phyloP scores from a whole-genome alignment of 2,329 filamentous ascomycete species.

The Fusarium sp. region DNA sequence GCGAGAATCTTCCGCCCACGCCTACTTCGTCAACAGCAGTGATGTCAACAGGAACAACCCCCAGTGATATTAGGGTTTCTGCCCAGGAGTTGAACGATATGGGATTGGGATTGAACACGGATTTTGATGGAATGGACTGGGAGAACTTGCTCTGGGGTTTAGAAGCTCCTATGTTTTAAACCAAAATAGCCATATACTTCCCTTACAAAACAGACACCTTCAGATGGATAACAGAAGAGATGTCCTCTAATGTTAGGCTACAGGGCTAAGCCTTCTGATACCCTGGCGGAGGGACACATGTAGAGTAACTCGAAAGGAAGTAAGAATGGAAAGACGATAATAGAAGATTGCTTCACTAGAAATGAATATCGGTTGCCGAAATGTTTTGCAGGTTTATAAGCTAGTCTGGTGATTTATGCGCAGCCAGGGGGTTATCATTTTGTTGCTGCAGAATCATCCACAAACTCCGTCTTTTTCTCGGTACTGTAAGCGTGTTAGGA shows the following conservation, averaged over 20 bases:
- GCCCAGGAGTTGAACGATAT: constrained; percentile 45
- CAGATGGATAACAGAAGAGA: background rate
- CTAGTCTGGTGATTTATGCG: background rate
- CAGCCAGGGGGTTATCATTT: constrained; percentile 7
- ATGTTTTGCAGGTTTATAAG: background rate
- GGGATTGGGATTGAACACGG: constrained; percentile 46
- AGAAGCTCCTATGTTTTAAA: constrained; percentile 50
- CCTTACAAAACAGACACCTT: background rate
- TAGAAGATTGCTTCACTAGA: background rate
- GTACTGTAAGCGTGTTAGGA: constrained; percentile 13
- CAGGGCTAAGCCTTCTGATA: too few relatives aligned
- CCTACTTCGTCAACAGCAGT: constrained; percentile 42
- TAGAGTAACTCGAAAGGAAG: background rate
- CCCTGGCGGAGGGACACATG: too few relatives aligned
- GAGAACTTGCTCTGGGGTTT: constrained; percentile 50
- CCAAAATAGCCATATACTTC: background rate
- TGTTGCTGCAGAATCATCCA: constrained; percentile 20
- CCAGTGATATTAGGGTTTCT: constrained; percentile 20
- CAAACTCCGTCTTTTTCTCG: constrained; percentile 13
- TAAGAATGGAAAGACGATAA: background rate
- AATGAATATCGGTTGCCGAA: background rate
- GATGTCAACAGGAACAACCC: constrained; percentile 24
- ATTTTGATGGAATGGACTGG: constrained; percentile 52
- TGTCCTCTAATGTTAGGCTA: too few relatives aligned
- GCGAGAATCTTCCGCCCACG: constrained; percentile 43